Conservation (phyloP, 108 stramenopile genomes). For the Cyclotella cryptica region DNA sequence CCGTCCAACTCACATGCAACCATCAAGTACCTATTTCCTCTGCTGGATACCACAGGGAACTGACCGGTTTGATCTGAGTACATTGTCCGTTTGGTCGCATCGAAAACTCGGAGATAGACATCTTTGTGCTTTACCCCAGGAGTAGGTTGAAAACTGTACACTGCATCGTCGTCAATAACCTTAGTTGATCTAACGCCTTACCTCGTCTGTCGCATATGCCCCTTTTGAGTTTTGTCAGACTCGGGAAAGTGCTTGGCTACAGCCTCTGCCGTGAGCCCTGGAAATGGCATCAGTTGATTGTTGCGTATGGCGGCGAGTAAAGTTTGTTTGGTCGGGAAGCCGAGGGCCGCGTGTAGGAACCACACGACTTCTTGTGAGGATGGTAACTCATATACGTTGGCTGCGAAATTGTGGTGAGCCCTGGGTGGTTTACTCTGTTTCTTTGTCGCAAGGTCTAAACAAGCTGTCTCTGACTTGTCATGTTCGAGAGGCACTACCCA, state of each 20-base stretch:
- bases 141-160: too few relatives aligned
- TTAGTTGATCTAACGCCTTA: too few relatives aligned
- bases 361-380: not conserved
- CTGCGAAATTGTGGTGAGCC: too few relatives aligned
- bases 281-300: not conserved
- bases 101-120: not conserved
- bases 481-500: not conserved
- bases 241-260: not conserved
- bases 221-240: not conserved
- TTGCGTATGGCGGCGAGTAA: not conserved
- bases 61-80: conserved; percentile 22
- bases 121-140: not conserved
- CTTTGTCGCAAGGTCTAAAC: too few relatives aligned
- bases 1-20: too few relatives aligned
- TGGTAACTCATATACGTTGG: conserved; percentile 10
- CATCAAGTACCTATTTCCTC: conserved; percentile 11
- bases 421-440: not conserved
- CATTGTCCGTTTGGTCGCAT: not conserved
- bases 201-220: too few relatives aligned
- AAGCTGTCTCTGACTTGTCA: too few relatives aligned
- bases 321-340: not conserved
- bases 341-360: conserved; percentile 3
- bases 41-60: conserved; percentile 2
- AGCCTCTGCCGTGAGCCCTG: not conserved
- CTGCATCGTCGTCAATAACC: too few relatives aligned